Evolutionary conservation across 2,329 filamentous ascomycete species (phyloP).

Genomic region (Talaromyces funiculosus): DNA sequence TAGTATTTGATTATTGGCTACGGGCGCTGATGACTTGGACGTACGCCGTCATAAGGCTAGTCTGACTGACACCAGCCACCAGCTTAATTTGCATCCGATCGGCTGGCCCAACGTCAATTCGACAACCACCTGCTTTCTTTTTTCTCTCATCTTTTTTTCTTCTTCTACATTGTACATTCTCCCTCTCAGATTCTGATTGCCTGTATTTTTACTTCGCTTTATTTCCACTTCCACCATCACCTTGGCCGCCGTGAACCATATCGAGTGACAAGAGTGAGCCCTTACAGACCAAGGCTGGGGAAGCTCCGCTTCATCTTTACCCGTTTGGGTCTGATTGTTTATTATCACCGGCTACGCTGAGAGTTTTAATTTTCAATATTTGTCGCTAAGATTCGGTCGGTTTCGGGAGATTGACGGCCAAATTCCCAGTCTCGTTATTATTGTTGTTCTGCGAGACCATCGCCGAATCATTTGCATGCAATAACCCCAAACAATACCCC

Average conservation of each 20-base stretch:
- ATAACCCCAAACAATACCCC: background rate
- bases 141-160: constrained; percentile 16
- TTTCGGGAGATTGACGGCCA: background rate
- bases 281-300: background rate
- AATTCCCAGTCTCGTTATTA: background rate
- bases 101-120: constrained; percentile 12
- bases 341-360: background rate
- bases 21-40: background rate
- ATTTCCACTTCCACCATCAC: no score
- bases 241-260: no score
- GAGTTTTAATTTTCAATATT: background rate
- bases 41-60: background rate
- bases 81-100: constrained; percentile 11
- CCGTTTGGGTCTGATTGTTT: constrained; percentile 10
- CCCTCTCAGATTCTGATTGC: background rate
- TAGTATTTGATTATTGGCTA: background rate
- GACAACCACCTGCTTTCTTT: constrained; percentile 24
- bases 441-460: background rate
- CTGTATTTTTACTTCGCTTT: background rate
- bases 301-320: constrained; percentile 14
- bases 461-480: background rate
- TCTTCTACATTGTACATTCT: background rate
- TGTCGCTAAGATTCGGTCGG: background rate
- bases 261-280: background rate
- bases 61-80: constrained; percentile 11